Evolutionary conservation across 169 alveolate species (phyloP).

Genomic region (Hepatocystis sp.): DNA sequence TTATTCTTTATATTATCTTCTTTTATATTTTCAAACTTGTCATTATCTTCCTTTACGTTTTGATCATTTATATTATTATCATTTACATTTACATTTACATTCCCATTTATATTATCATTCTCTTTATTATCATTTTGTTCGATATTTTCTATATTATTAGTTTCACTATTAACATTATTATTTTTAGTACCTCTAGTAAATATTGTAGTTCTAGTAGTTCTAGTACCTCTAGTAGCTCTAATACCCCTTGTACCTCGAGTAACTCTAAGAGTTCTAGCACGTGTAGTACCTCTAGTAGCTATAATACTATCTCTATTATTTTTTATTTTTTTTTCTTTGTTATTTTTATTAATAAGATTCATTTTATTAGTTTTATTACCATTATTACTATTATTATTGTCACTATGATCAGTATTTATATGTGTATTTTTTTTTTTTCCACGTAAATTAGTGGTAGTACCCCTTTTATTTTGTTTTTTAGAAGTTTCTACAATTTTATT

Average conservation of each 20-base stretch:
- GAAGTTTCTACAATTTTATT: background rate
- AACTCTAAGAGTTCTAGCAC: too few species aligned
- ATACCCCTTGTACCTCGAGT: too few species aligned
- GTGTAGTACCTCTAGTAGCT: too few species aligned
- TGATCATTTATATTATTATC: background rate
- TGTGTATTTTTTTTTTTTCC: background rate
- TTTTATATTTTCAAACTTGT: background rate
- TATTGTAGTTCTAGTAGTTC: too few species aligned
- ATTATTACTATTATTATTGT: background rate
- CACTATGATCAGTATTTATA: background rate
- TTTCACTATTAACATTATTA: background rate
- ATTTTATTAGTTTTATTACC: background rate
- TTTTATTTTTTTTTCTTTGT: background rate
- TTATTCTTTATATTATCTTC: background rate
- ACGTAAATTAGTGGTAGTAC: background rate
- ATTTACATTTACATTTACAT: background rate
- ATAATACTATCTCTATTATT: too few species aligned
- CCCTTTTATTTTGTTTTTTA: background rate
- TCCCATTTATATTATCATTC: background rate
- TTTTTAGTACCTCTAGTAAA: too few species aligned
- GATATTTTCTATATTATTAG: background rate
- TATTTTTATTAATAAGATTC: background rate
- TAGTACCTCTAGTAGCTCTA: too few species aligned
- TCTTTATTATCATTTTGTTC: background rate
- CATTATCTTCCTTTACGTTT: background rate